These are phyloP conservation scores for Cryptococcus depauperatus DNA, from an alignment of 1,284 basidiomycete genomes.

Conservation along the genomic window DNA sequence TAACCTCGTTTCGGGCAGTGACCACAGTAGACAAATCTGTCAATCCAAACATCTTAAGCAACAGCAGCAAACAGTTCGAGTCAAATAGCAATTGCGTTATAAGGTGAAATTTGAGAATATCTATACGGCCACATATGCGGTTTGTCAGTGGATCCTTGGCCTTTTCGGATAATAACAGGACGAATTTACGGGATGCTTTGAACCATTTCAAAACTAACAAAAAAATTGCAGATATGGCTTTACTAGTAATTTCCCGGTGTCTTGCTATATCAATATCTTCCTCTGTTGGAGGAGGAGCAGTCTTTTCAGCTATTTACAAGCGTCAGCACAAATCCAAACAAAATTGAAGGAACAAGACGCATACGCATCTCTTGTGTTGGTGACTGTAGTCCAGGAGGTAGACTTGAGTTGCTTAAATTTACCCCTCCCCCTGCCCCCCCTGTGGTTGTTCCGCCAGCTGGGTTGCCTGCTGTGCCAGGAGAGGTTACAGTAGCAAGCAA, in stretches of 20 bases:
- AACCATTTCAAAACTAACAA: constrained; percentile 93
- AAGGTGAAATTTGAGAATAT: constrained; percentile 98
- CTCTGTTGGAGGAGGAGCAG: constrained; percentile 63
- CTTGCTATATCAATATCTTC: constrained; percentile 92
- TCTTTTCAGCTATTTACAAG: constrained; percentile 38
- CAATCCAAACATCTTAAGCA: constrained; percentile 96
- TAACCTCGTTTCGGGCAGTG: constrained; percentile 78
- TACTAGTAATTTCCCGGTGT: constrained; percentile 95
- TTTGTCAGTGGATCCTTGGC: neutral
- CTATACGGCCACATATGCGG: constrained; percentile 46
- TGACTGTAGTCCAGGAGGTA: constrained; percentile 56
- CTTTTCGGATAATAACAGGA: neutral
- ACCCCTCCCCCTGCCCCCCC: constrained; percentile 47
- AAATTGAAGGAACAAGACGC: constrained; percentile 22
- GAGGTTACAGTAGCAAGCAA: constrained; percentile 81
- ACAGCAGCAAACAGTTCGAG: constrained; percentile 86
- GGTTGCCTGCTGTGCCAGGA: constrained; percentile 50
- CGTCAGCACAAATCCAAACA: too few species aligned
- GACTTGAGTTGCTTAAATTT: constrained; percentile 49
- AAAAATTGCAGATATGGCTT: constrained; percentile 91
- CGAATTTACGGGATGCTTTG: constrained; percentile 85
- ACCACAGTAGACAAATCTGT: constrained; percentile 81
- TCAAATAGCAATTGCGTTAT: constrained; percentile 89
- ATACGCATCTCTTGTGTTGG: constrained; percentile 50
- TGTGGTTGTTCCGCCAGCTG: too few species aligned